Base-by-base conservation (phyloP, 2,329 filamentous ascomycete species). In the Colletotrichum liriopes region DNA sequence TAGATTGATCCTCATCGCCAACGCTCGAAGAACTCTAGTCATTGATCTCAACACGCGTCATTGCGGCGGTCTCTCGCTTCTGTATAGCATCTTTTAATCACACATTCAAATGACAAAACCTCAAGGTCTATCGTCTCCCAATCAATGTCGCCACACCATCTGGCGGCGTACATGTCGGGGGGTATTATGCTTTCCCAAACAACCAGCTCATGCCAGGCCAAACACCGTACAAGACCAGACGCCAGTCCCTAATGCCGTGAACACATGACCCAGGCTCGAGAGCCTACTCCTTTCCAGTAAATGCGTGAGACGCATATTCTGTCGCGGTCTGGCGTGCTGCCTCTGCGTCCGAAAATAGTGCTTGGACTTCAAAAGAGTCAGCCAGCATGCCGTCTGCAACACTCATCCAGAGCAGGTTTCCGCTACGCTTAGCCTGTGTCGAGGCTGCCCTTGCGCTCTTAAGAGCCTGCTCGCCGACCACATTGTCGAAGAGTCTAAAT, bases 351-450 rank as follows among this genome's bases (percentile, higher is more conserved):
- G 81, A 79, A 47, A 79, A 77, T 76, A 93, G 90, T 29, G 93
- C 93, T 77, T 93, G 90, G 67, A 93, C 88, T 76, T 94, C 93
- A 74, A 93, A 88, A 29, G 92, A 94, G 77, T 94, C 90, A 1
- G 92, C 92, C 59, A 96, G 86, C 89, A 96, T 92, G 29, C 92
- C 93, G 75, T 93, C 91, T 1, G 93, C 93, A 9, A 97, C 94
- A 77, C 93, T 95, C 84, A 91, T 91, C 93, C 93, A 95, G 62
- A 95, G 82, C 20, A 90, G 84, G 78, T 94, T 93, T 29, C 92
- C 91, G 75, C 91, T 93, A 79, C 90, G 89, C 74, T 89, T 88
- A 6, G 93, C 92, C 83, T 93, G 92, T 52, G 88, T 88, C 32
- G 88, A 87, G 32, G 91, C 92, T 0, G 93, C 93, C 74, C 89